Percentiles rank a stretch among this genome's conserved stretches.
These are phyloP conservation scores for Paecilomyces dactylethromorphus DNA, from an alignment of 2,329 filamentous ascomycete species.

Conservation along the genomic window DNA sequence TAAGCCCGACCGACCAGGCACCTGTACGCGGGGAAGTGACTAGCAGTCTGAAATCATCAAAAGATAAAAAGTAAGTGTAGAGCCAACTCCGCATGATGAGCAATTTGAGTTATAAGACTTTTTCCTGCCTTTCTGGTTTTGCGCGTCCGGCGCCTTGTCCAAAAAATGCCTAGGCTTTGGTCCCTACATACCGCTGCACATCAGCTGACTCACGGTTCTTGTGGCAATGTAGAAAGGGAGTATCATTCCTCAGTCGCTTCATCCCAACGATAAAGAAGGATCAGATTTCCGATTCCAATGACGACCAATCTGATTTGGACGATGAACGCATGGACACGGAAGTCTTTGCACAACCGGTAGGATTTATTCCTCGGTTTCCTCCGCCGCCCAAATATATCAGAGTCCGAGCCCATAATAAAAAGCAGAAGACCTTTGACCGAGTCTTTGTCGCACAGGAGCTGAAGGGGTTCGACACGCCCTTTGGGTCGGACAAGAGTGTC, in stretches of 20 bases:
- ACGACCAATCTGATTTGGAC: conserved; percentile 64
- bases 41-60: conserved; percentile 32
- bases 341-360: conserved; percentile 71
- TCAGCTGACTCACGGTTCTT: not conserved
- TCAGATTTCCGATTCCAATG: conserved; percentile 38
- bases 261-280: conserved; percentile 71
- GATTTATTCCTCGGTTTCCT: conserved; percentile 80
- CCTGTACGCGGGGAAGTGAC: conserved; percentile 23
- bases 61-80: conserved; percentile 61
- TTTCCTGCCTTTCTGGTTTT: not conserved
- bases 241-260: conserved; percentile 84
- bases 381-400: conserved; percentile 89
- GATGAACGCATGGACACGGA: conserved; percentile 70
- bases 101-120: not conserved
- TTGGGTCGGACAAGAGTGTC: conserved; percentile 22
- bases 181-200: not conserved
- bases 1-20: conserved; percentile 20
- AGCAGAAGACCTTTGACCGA: conserved; percentile 71
- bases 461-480: conserved; percentile 47
- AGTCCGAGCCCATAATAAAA: conserved; percentile 74
- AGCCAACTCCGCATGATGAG: not conserved
- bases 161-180: not conserved
- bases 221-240: conserved; percentile 62
- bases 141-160: not conserved
- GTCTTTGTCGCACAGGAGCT: conserved; percentile 91